A percentile compares a stretch with the other conserved stretches of the same genome.
Conservation (phyloP, 345 rosid species). For the Physaria fendleri region DNA sequence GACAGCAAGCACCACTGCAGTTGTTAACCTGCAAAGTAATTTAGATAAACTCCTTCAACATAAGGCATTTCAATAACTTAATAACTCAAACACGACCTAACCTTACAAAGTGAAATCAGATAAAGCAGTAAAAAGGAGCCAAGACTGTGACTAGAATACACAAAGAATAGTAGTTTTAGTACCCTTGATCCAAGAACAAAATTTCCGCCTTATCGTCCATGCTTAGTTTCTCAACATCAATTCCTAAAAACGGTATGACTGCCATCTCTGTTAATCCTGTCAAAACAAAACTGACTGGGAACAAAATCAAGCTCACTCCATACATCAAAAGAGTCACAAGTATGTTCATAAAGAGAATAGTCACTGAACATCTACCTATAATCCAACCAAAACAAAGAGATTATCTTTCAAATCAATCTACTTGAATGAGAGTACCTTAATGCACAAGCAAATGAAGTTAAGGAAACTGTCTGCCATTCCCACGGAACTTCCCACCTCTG, state of each 20-base stretch:
- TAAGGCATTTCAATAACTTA: background rate
- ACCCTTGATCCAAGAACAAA: constrained; percentile 81
- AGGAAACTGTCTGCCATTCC: constrained; percentile 78
- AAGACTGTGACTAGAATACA: background rate
- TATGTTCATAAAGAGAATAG: background rate
- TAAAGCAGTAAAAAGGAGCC: background rate
- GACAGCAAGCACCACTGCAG: constrained; percentile 70
- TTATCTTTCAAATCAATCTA: background rate
- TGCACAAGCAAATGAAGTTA: constrained; percentile 86
- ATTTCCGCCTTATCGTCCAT: constrained; percentile 83
- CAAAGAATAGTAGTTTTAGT: constrained; percentile 7
- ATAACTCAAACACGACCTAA: background rate
- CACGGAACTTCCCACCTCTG: constrained; percentile 93
- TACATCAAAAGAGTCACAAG: background rate
- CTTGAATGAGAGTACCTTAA: constrained; percentile 47
- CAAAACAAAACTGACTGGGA: constrained; percentile 94
- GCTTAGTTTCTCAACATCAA: constrained; percentile 54
- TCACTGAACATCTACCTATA: background rate
- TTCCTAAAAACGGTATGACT: constrained; percentile 53
- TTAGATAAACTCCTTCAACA: constrained; percentile 15
- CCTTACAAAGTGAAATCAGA: background rate
- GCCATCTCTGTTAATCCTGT: constrained; percentile 73
- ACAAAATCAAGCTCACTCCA: constrained; percentile 33
- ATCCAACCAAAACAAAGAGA: background rate
- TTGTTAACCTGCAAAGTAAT: constrained; percentile 52